Evolutionary conservation across 116 monocot genomes (phyloP).

Genomic region (Trichopus zeylanicus): DNA sequence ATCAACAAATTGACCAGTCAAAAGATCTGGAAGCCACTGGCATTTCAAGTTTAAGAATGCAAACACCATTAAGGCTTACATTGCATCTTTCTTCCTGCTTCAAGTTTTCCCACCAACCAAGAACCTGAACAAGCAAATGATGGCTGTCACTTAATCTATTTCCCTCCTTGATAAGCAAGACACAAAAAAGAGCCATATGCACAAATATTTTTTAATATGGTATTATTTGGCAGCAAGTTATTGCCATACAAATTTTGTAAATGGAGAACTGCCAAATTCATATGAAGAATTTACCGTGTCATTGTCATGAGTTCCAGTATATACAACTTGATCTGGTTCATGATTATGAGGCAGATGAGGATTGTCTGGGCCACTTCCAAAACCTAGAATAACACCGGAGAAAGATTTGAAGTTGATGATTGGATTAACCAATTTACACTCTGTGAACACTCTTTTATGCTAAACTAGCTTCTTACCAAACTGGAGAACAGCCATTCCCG

Average conservation of each 20-base stretch:
- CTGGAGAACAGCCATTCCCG: conserved; percentile 98
- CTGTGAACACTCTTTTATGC: background rate
- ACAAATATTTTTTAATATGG: too few species aligned
- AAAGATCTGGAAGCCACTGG: background rate
- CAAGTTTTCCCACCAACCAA: conserved; percentile 90
- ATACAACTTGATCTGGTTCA: conserved; percentile 88
- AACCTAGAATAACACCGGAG: conserved; percentile 33
- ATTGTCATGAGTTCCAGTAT: conserved; percentile 96
- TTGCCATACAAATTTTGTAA: too few species aligned
- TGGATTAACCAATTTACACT: background rate
- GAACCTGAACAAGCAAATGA: conserved; percentile 24
- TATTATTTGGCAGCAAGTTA: too few species aligned
- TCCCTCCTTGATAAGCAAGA: too few species aligned
- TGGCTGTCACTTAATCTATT: background rate
- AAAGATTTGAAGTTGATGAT: background rate
- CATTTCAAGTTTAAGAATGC: background rate
- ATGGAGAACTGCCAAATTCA: background rate
- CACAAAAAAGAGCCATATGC: too few species aligned
- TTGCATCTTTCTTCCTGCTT: conserved; percentile 40
- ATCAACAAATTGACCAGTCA: background rate
- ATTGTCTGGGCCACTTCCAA: conserved; percentile 67
- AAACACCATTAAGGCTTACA: conserved; percentile 31
- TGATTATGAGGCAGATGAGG: conserved; percentile 95
- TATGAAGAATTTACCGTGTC: conserved; percentile 58
- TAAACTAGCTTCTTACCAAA: conserved; percentile 56